Percentiles rank a stretch among this genome's conserved stretches.
Conservation (phyloP, 495 filamentous ascomycete genomes). For the Staphylotrichum tortipilum region DNA sequence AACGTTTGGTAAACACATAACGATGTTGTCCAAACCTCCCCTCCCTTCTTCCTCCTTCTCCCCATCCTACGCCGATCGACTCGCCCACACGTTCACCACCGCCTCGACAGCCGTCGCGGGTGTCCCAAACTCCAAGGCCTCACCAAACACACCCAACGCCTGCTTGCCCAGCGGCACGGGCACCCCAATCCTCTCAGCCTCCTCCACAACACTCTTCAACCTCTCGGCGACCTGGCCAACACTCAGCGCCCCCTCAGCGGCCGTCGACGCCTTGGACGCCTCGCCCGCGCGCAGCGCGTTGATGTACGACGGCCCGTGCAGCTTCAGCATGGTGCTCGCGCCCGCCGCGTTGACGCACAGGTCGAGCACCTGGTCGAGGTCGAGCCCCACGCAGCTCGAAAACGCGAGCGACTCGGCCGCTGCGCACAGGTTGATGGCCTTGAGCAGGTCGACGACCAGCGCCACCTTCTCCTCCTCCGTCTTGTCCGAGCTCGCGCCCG, state of each 20-base stretch:
- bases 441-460: conserved; percentile 52
- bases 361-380: conserved; percentile 55
- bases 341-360: conserved; percentile 66
- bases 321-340: conserved; percentile 51
- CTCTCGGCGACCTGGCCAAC: conserved; percentile 39
- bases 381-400: conserved; percentile 52
- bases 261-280: conserved; percentile 9
- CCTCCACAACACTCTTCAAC: conserved; percentile 43
- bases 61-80: neutral
- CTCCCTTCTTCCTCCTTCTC: too few relatives aligned
- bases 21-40: too few relatives aligned
- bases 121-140: conserved; percentile 18
- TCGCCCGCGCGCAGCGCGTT: conserved; percentile 26
- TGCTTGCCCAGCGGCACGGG: conserved; percentile 33
- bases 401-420: conserved; percentile 61
- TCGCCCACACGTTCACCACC: conserved; percentile 33
- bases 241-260: conserved; percentile 3
- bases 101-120: conserved; percentile 16
- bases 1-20: too few relatives aligned
- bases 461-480: conserved; percentile 36
- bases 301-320: conserved; percentile 49
- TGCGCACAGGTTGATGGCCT: conserved; percentile 55
- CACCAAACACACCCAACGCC: conserved; percentile 29
- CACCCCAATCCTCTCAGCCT: conserved; percentile 38
- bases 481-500: conserved; percentile 33